Evolutionary conservation across 805 yeast species (phyloP), one percentile per base, ranked within the genome.

Genomic region (Spathaspora boniae): DNA sequence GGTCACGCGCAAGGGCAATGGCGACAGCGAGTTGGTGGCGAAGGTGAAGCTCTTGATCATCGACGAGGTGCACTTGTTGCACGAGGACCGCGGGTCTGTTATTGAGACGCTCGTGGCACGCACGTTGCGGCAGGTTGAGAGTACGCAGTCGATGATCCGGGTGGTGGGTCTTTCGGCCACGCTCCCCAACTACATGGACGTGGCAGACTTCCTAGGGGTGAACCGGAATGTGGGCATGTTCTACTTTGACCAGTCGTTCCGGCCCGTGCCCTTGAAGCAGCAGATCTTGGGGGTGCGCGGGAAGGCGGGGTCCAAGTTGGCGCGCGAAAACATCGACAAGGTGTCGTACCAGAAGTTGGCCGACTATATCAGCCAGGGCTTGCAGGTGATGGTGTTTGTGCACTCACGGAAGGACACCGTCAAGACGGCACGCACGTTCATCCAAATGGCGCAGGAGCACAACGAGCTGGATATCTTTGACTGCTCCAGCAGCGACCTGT

Each of bases 51-150:
- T 93, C 9, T 63, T 93, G 38, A 86, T 93, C 40, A 89, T 93
- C 42, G 98, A 93, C 68, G 98, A 93, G 62, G 98, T 93, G 0
- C 98, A 93, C 70, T 67, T 93, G 52, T 70, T 93, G 35, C 98
- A 93, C 50, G 98, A 93, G 74, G 98, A 93, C 37, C 78, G 98
- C 67, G 98, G 98, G 49, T 86, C 97, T 6, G 98, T 93, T 5
- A 86, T 93, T 43, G 98, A 93, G 58, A 88, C 97, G 0, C 66
- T 89, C 34, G 96, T 89, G 3, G 96, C 97, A 0, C 77, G 98
- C 60, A 93, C 98, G 0, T 70, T 89, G 41, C 69, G 98, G 39
- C 97, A 89, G 53, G 98, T 93, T 4, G 99, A 93, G 55, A 78
- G 94, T 41, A 76, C 95, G 0, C 99, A 93, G 55, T 80, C 86